Conservation (phyloP, 73 alveolate species). For the Paramecium bursaria region DNA sequence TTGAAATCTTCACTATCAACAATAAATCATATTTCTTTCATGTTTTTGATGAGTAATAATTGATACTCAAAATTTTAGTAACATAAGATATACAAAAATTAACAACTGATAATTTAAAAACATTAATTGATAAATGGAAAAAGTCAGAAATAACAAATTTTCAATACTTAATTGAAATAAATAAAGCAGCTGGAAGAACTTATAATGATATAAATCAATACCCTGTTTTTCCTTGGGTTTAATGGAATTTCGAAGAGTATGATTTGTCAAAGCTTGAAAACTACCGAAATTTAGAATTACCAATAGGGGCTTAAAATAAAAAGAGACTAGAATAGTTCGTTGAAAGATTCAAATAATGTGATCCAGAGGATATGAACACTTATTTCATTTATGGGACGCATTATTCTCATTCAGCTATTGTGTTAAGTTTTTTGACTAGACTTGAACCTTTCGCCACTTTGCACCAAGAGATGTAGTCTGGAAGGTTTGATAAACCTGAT, state of each 20-base stretch:
- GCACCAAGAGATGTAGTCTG: conserved; percentile 82
- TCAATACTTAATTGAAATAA: conserved; percentile 81
- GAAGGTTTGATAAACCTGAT: conserved; percentile 88
- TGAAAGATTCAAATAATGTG: conserved; percentile 61
- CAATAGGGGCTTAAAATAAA: conserved; percentile 88
- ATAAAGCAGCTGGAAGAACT: conserved; percentile 79
- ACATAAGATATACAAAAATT: neutral
- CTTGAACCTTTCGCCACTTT: conserved; percentile 86
- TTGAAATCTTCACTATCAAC: conserved; percentile 69
- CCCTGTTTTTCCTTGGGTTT: conserved; percentile 99
- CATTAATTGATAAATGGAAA: conserved; percentile 86
- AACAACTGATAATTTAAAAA: conserved; percentile 64
- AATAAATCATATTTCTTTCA: conserved; percentile 68
- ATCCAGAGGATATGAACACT: conserved; percentile 61
- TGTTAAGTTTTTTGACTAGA: conserved; percentile 85
- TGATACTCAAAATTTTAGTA: neutral
- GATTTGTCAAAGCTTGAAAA: conserved; percentile 75
- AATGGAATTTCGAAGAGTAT: conserved; percentile 65
- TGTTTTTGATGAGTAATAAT: conserved; percentile 44
- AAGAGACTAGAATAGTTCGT: conserved; percentile 61
- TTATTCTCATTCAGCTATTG: conserved; percentile 84
- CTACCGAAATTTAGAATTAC: conserved; percentile 83
- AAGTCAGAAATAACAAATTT: conserved; percentile 82
- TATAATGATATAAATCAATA: conserved; percentile 84
- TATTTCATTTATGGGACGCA: conserved; percentile 91